Base-by-base conservation (phyloP, 306 rosid genomes). In the Vachellia collinsii region DNA sequence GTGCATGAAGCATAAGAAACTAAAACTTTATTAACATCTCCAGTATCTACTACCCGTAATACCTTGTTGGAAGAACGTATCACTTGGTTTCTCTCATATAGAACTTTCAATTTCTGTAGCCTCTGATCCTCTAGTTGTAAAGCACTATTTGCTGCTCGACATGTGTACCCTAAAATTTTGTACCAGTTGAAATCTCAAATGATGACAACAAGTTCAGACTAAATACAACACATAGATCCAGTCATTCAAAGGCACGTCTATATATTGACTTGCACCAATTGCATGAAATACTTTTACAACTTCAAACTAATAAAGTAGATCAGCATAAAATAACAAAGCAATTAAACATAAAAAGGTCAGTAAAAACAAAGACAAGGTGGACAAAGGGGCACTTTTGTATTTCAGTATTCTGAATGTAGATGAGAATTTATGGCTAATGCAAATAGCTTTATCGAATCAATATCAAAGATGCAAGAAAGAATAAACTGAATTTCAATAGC, bases 91-190 rank as follows among this genome's bases (percentile, higher is more conserved):
- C 69, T 81, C 79, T 89, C 91, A 58, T 72, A 86, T 20, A 91
- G 46, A 80, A 85, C 92, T 75, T 84, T 85, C 79, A 92, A 75
- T 81, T 87, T 91, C 79, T 91, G 94, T 23, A 91, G 83, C 83
- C 98, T 92, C 56, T 56, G 87, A 17, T 77, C 87, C 84, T 94
- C 97, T 66, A 94, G 67, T 79, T 79, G 86, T 77, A 88, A 80
- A 90, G 97, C 97, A 89, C 72, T 87, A 80, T 84, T 79, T 36
- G 97, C 91, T 19, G 89, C 97, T 82, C 84, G 87, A 68, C 84
- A 72, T 19, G 86, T 53, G 73, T 79, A 79, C 87, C 90, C 97
- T 94, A 81, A 77, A 82, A 86, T 81, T 72, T 79, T 44, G 46
- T 56, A 77, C 42, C 72, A 34, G 48, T 82, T 71, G 61, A 82